phyloP scores from a whole-genome alignment of 805 yeast genomes.

The Kregervanrija fluxuum region DNA sequence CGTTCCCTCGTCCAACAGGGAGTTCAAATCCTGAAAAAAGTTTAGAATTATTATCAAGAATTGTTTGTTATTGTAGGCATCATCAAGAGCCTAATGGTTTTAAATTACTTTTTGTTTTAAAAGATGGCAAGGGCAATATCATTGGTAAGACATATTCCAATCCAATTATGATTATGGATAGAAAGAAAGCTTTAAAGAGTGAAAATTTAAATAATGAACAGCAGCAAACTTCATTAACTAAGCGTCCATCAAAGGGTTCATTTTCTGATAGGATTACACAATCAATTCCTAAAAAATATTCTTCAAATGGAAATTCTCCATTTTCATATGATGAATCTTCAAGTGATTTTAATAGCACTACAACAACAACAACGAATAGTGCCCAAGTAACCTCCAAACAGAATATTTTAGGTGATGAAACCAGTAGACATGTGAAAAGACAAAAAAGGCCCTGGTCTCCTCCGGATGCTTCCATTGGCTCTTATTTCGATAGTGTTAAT shows the following conservation, averaged over 20 bases:
- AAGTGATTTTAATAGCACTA: constrained; percentile 21
- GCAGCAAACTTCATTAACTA: constrained; percentile 1
- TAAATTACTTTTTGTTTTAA: constrained; percentile 59
- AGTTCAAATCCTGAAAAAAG: constrained; percentile 26
- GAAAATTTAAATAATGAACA: constrained; percentile 36
- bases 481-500: constrained; percentile 19
- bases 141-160: constrained; percentile 67
- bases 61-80: constrained; percentile 94
- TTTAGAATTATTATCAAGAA: constrained; percentile 56
- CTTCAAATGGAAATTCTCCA: constrained; percentile 13
- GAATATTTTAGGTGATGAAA: constrained; percentile 9
- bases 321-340: constrained; percentile 29
- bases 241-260: constrained; percentile 7
- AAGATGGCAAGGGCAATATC: constrained; percentile 50
- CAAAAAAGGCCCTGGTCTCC: constrained; percentile 30
- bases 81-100: constrained; percentile 88
- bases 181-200: constrained; percentile 59
- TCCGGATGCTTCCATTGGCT: constrained; percentile 11
- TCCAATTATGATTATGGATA: constrained; percentile 87
- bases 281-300: background rate
- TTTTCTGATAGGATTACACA: constrained; percentile 2
- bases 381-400: constrained; percentile 4
- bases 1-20: constrained; percentile 54
- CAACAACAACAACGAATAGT: constrained; percentile 7
- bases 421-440: constrained; percentile 19